Percentiles rank a stretch among this genome's conserved stretches.
These are phyloP conservation scores for Rachicladosporium sp. DNA, from an alignment of 2,329 filamentous ascomycete species.

Conservation along the genomic window DNA sequence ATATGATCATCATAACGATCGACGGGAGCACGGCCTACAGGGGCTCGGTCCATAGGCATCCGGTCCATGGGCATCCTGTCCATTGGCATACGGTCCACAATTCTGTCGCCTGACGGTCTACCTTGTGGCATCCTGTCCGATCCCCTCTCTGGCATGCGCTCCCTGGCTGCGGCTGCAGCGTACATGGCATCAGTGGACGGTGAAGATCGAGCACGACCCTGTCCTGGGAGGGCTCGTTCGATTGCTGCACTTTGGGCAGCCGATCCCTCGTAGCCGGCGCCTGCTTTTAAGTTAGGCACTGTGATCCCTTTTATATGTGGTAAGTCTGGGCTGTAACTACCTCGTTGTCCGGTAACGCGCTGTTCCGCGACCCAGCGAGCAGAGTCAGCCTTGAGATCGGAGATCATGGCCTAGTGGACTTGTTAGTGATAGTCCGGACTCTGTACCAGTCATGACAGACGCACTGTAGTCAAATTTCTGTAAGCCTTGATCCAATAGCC, in stretches of 20 bases:
- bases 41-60: conserved; percentile 12
- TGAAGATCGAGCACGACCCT: no score
- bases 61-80: conserved; percentile 17
- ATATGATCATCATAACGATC: conserved; percentile 6
- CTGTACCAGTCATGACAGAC: conserved; percentile 7
- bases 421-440: conserved; percentile 7
- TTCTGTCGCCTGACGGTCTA: conserved; percentile 7
- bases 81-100: conserved; percentile 12
- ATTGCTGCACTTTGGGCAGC: conserved; percentile 30
- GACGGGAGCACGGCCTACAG: not conserved
- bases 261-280: conserved; percentile 15
- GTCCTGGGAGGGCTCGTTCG: no score
- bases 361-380: conserved; percentile 32
- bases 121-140: conserved; percentile 6
- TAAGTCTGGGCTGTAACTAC: conserved; percentile 32
- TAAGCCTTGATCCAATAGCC: conserved; percentile 42
- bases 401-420: conserved; percentile 34
- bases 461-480: conserved; percentile 37
- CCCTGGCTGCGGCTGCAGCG: conserved; percentile 1
- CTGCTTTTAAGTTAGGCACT: conserved; percentile 19
- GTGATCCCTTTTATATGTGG: conserved; percentile 30
- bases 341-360: conserved; percentile 27
- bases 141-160: conserved; percentile 3
- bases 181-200: no score
- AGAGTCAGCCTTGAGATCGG: conserved; percentile 37